Percentiles rank a stretch among this genome's conserved stretches.
Evolutionary conservation across 805 yeast species (phyloP).

Genomic region (Spathaspora arborariae): DNA sequence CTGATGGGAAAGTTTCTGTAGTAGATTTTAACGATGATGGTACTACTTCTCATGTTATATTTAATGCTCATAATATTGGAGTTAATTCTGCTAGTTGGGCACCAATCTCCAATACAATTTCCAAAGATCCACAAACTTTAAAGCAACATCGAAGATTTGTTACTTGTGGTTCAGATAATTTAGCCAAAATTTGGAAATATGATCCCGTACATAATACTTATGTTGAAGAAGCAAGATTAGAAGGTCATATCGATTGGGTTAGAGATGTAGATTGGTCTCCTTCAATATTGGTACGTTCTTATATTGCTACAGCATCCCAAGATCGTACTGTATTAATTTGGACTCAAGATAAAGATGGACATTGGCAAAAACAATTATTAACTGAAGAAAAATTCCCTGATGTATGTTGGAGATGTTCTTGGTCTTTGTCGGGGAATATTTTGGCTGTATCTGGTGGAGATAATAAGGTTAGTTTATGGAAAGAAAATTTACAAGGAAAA

Average conservation of each 20-base stretch:
- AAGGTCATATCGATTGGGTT: constrained; percentile 97
- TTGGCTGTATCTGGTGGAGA: constrained; percentile 96
- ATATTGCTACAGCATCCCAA: constrained; percentile 95
- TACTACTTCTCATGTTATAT: constrained; percentile 56
- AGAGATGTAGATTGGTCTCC: constrained; percentile 99
- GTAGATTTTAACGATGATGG: constrained; percentile 92
- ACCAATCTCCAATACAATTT: constrained; percentile 40
- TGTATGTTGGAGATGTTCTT: constrained; percentile 96
- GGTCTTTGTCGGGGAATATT: constrained; percentile 95
- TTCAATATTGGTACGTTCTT: constrained; percentile 76
- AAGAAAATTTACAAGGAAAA: constrained; percentile 84
- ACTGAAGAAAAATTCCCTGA: constrained; percentile 86
- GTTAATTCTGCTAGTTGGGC: constrained; percentile 97
- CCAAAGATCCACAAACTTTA: constrained; percentile 22
- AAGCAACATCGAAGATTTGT: constrained; percentile 69
- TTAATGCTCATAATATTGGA: constrained; percentile 88
- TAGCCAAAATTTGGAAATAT: constrained; percentile 86
- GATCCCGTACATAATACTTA: constrained; percentile 55
- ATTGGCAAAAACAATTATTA: constrained; percentile 80
- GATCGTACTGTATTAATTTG: constrained; percentile 93
- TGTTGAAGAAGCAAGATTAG: constrained; percentile 68
- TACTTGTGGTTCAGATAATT: constrained; percentile 92
- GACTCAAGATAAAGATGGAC: constrained; percentile 71
- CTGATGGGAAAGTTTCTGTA: constrained; percentile 89
- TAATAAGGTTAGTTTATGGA: constrained; percentile 94